Evolutionary conservation across 805 yeast genomes (phyloP), one percentile per base, ranked within the genome.

Genomic region (Komagataella kurtzmanii): DNA sequence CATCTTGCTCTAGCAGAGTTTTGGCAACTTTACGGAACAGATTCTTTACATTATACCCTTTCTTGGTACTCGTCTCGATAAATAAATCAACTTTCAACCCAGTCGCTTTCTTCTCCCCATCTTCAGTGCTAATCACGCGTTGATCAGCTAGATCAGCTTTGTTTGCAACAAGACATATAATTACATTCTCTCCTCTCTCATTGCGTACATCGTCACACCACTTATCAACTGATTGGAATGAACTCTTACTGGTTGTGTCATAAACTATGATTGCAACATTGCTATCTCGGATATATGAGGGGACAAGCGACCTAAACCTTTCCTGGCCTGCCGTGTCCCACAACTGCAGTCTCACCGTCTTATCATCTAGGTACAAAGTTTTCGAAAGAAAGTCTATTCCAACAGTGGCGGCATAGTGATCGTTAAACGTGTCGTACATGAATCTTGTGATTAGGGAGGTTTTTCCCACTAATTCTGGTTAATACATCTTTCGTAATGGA

Each of bases 251-350:
- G 6, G 97, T 88, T 54, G 91, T 85, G 65, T 93, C 99, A 69
- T 91, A 91, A 19, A 95, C 96, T 24, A 93, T 83, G 48, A 93
- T 95, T 0, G 99, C 98, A n/a, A 93, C 98, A 60, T 90, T 89
- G 14, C 95, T 85, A 66, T 93, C 99, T 59, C 99, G 76, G 54
- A 93, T 93, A 63, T 93, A 93, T 8, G 96, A 85, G 3, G 99
- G 99, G 53, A 93, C 91, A 64, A 93, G 76, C 17, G 96, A 85
- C 62, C 98, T 75, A 72, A 93, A 93, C 59, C 99, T 72, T 66
- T 93, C 99, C 68, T 90, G 98, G 14, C 98, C 97, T 1, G 96
- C 96, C 3, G 98, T 90, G 65, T 90, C 98, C 98, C 99, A 93
- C 53, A 93, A 71, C 69, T 93, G 99, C 56, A 93, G 75, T 60